Base-by-base conservation (phyloP, 2,329 filamentous ascomycete species). In the Madurella mycetomatis region DNA sequence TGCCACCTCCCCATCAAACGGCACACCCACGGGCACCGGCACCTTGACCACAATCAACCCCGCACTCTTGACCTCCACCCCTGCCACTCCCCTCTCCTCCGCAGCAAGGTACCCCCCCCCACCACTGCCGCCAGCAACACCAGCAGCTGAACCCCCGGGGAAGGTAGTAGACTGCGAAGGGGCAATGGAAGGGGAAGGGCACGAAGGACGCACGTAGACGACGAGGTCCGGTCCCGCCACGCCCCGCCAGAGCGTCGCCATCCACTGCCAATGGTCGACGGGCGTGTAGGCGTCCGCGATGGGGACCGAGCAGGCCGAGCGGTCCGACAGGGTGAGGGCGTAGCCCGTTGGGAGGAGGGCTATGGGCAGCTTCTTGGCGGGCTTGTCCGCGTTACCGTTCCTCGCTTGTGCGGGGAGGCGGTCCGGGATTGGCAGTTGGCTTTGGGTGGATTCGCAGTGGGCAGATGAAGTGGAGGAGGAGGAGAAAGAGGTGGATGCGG, bases 181-280 rank as follows among this genome's bases (percentile, higher is more conserved):
- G 2, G 34, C 4, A 11, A 15, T 9, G 30, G 34, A 31, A 2
- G 30, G 53, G 18, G 62, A 67, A n/a, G 60, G 60, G 43, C 69
- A 66, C 51, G 16, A 16, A 16, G 34, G 12, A 12, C 64, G 78
- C 16, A 88, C 79, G 65, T 87, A 90, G 30, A 94, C 76, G 1
- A 87, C 87, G 44, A 92, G 73, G 69, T 97, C 92, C 0, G 92
- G 84, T 0, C 88, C 90, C 1, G 92, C 79, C 51, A 89, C 87
- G 9, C 90, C 90, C 9, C 92, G 85, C 92, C 92, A 97, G 18
- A 96, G 80, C 42, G 88, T 92, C 37, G 92, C 92, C 77, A 94
- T 90, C 92, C 92, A 97, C 70, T 95, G 88, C 91, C 92, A 97
- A 72, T 97, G 92, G 64, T 95, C 91, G n/a, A 88, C 80, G 0